These are phyloP conservation scores for Pyronema omphalodes DNA, from an alignment of 495 filamentous ascomycete genomes.

Conservation along the genomic window DNA sequence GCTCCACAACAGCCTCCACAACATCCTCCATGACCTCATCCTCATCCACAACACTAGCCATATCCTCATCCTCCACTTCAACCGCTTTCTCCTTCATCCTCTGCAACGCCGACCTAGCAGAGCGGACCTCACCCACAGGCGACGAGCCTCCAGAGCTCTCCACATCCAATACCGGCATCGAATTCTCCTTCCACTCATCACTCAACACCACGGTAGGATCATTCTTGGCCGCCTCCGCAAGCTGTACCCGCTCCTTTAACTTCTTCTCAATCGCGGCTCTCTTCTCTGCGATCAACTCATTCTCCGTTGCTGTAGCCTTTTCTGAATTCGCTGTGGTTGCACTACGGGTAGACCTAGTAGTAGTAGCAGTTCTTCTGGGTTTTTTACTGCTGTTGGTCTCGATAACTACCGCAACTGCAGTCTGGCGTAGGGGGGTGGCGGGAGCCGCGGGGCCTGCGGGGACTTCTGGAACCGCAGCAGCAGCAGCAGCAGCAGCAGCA, in stretches of 20 bases:
- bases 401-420: not conserved
- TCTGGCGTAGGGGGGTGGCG: not conserved
- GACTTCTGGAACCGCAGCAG: too few species aligned
- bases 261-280: constrained; percentile 1
- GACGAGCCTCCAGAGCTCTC: not conserved
- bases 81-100: constrained; percentile 6
- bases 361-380: not conserved
- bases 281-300: not conserved
- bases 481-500: too few species aligned
- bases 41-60: constrained; percentile 8
- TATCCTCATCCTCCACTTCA: constrained; percentile 8
- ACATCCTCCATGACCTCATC: not conserved
- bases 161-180: not conserved
- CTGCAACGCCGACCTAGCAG: constrained; percentile 1
- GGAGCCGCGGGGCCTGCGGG: too few species aligned
- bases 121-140: not conserved
- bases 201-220: not conserved
- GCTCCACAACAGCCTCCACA: not conserved
- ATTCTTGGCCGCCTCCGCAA: not conserved
- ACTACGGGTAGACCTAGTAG: not conserved
- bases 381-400: not conserved
- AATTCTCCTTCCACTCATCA: not conserved
- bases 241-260: not conserved
- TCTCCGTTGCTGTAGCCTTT: not conserved
- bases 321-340: not conserved